These are phyloP conservation scores for Ophiostoma ulmi DNA, from an alignment of 2,329 filamentous ascomycete species.

Conservation along the genomic window DNA sequence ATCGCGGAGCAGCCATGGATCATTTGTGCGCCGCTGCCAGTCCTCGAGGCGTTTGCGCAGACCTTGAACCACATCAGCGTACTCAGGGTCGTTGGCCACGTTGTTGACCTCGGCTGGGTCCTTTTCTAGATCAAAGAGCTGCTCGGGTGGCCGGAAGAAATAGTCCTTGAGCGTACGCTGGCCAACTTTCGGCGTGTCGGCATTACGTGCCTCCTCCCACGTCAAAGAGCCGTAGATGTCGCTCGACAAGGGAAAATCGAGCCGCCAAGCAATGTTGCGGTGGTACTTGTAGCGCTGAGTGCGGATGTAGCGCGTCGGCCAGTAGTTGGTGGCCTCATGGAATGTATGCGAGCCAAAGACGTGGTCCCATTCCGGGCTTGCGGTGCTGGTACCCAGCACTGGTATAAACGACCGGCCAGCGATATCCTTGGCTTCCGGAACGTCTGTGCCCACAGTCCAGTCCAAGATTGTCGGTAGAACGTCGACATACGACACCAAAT, in stretches of 20 bases:
- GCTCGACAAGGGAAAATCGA: constrained; percentile 44
- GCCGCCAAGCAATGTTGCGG: constrained; percentile 34
- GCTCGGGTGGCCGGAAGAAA: constrained; percentile 42
- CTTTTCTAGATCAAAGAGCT: constrained; percentile 43
- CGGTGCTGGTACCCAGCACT: constrained; percentile 30
- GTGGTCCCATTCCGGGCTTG: constrained; percentile 31
- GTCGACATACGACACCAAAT: constrained; percentile 44
- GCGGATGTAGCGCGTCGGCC: constrained; percentile 44
- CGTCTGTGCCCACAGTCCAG: constrained; percentile 32
- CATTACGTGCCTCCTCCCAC: constrained; percentile 29
- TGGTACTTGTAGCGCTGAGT: constrained; percentile 44
- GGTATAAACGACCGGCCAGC: constrained; percentile 39
- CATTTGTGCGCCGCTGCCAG: constrained; percentile 32
- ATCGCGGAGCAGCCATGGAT: constrained; percentile 33
- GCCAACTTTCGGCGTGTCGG: constrained; percentile 35
- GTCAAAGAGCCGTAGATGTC: constrained; percentile 43
- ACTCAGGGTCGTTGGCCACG: constrained; percentile 35
- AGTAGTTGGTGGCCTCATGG: constrained; percentile 47
- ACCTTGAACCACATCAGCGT: constrained; percentile 33
- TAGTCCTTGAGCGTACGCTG: constrained; percentile 40
- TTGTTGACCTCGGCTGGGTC: constrained; percentile 45
- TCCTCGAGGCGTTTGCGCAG: constrained; percentile 32
- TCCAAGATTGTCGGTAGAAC: constrained; percentile 44
- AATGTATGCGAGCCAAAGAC: constrained; percentile 50
- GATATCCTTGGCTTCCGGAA: constrained; percentile 19